Conservation (phyloP, 257 asterid species). For the Osmanthus fragrans region DNA sequence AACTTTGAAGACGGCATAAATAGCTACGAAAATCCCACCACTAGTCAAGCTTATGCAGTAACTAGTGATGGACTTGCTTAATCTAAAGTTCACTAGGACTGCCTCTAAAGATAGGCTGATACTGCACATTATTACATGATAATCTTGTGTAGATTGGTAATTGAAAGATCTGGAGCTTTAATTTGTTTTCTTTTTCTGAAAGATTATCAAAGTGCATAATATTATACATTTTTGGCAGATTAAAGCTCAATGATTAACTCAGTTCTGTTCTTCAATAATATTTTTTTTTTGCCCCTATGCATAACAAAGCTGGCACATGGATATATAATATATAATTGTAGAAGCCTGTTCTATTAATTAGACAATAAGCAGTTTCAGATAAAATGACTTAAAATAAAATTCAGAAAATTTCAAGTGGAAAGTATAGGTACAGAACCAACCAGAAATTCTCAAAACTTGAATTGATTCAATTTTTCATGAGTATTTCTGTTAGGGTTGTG, state of each 20-base stretch:
- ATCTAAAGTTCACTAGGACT: background rate
- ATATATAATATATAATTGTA: background rate
- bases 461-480: background rate
- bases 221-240: background rate
- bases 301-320: background rate
- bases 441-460: background rate
- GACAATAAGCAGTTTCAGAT: background rate
- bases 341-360: background rate
- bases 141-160: background rate
- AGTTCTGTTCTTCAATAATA: background rate
- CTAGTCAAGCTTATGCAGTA: background rate
- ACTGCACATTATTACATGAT: background rate
- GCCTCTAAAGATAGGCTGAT: background rate
- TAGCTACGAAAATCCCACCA: background rate
- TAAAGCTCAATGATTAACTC: background rate
- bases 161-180: background rate
- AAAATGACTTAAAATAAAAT: background rate
- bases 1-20: background rate
- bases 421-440: background rate
- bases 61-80: background rate
- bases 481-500: slow-evolving; percentile 3
- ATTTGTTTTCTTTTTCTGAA: background rate
- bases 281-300: background rate
- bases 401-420: background rate
- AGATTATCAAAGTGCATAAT: background rate